Evolutionary conservation across 2,329 filamentous ascomycete species (phyloP), one percentile per base, ranked within the genome.

Genomic region (Clarireedia paspali): DNA sequence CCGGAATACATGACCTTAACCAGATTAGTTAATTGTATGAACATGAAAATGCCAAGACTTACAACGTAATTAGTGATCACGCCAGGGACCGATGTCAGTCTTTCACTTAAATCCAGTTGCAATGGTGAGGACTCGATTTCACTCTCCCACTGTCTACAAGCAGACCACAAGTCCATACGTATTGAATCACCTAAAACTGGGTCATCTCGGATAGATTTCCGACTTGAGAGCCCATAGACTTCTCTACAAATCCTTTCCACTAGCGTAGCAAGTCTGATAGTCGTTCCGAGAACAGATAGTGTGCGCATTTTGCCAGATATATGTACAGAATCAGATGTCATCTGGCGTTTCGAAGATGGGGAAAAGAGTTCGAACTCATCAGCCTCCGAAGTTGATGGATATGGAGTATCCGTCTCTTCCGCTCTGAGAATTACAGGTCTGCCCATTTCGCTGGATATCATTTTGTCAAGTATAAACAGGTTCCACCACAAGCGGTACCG

Each of bases 341-440:
- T 44, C 42, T 38, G 59, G 47, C 26, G 38, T 51, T 51, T 55
- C 48, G 20, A 50, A 24, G 20, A 60, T 2, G 56, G 42, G 10
- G 64, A 60, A 61, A 67, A 64, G 15, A 68, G 55, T 46, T 68
- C 66, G 50, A 66, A 68, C 38, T 68, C 66, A 40, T 68, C 66
- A 7, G 66, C 63, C 45, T 68, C 66, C 1, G 60, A 60, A 12
- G 59, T 57, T 1, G 65, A 67, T 5, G 66, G 66, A 52, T 62
- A 66, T 7, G 64, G 62, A 23, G 61, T 60, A 50, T 68, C 66
- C 12, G 62, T 55, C 44, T 68, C 66, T 47, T 68, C 66, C 0
- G 55, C 49, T 40, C 66, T 50, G 6, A 68, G 44, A 9, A 67
- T 34, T 17, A 67, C 53, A 9, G 66, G 66, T 26, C 64, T 59